Base-by-base conservation (phyloP, 345 rosid genomes). In the Rhizophora apiculata region DNA sequence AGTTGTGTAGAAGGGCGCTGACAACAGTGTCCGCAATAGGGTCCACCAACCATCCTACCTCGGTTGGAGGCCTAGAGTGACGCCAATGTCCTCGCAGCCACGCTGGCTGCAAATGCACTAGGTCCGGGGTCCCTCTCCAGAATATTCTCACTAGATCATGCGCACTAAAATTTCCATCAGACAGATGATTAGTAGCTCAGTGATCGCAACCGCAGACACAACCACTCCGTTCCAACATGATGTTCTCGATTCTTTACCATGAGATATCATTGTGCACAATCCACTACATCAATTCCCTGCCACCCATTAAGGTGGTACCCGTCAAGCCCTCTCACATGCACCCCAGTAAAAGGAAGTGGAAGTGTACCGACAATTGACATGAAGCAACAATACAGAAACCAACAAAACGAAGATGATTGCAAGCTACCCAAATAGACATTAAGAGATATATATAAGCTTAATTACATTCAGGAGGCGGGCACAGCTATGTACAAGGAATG, bases 401-500 rank as follows among this genome's bases (percentile, higher is more conserved):
- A 3, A 57, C 10, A 34, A 32, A 46, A 16, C 24, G 21, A 31
- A 5, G 29, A 10, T 9, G 29, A 34, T 43, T 34, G 26, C 49
- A 24, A 11, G 21, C 57, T 67, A 21, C 49, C 18, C 49, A 43
- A 43, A 4, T 32, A 63, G 57, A 16, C 18, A 13, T 43, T 43
- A 43, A 11, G 18, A 43, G 49, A 5, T 3, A 1, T 11, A 1
- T 11, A 13, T 15, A 43, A 43, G 49, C 18, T 13, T 43, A 43
- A 13, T 43, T 43, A 43, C 76, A 66, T 66, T 27, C 60, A 39
- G 39, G 3, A 34, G 63, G 68, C 36, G 30, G 30, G 39, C 21
- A 55, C 43, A 39, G 58, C 57, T 56, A 68, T 74, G 64, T 68
- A 74, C 77, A 74, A 10, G 52, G n/a, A 59, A 24, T 53, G 72